Evolutionary conservation across 225 moss, liverwort and hornwort species (phyloP), one percentile per base, ranked within the genome.

Genomic region (Neckera pumila): DNA sequence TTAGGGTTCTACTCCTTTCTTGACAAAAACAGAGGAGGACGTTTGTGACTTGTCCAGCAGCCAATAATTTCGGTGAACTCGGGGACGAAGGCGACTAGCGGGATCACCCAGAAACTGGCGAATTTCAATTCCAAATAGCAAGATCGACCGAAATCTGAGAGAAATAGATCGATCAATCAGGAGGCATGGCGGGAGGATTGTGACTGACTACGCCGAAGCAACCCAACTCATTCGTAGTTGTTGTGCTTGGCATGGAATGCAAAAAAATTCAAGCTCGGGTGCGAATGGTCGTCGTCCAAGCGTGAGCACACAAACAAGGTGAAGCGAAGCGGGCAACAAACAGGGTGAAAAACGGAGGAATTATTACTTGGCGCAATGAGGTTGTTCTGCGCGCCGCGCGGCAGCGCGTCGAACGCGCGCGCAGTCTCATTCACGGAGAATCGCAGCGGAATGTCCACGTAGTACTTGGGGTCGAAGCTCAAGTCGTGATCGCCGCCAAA

Each of bases 391-490:
- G 64, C 77, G 51, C 95, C 75, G 33, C 95, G 91, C 28, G 93
- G 90, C 47, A 96, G 87, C 43, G 93, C 92, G 59, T 87, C 85
- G 26, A 95, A 92, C 53, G 95, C 95, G 53, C 76, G 82, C 59
- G 90, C 81, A 5, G 95, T 95, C 81, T 90, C 95, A 42, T 89
- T 90, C 62, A 96, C 66, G 7, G 91, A 77, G 38, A 87, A 91
- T 47, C 91, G 88, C 47, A 96, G 90, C 13, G 95, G 88, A 70
- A 96, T 87, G 85, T 96, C 95, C 34, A 96, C 95, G 74, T 93
- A 96, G 54, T 93, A 92, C 84, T 96, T 96, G 49, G 95, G 95
- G 87, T 96, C 95, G 88, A 96, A 92, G 81, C 86, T 89, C 54
- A 86, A 81, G 59, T 91, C 84, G 34, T 89, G 26, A 23, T 85